Evolutionary conservation across 345 rosid genomes (phyloP).

Genomic region (Ailanthus altissimus): DNA sequence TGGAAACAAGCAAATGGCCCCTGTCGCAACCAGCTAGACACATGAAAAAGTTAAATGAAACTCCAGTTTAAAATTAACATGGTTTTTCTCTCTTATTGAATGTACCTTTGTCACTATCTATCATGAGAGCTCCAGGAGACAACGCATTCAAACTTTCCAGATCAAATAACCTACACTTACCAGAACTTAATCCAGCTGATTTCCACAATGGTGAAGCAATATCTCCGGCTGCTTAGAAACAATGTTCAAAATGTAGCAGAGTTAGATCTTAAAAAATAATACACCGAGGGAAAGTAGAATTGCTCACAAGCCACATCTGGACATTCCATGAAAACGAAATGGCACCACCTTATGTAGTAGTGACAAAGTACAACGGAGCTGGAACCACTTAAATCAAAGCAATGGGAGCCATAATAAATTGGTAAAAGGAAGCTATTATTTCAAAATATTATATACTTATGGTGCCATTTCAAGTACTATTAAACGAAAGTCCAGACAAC

Average conservation of each 20-base stretch:
- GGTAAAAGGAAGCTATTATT: not conserved
- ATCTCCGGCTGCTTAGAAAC: conserved; percentile 34
- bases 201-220: conserved; percentile 62
- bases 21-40: conserved; percentile 74
- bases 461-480: too few relatives aligned
- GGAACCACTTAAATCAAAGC: not conserved
- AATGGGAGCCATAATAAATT: not conserved
- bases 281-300: not conserved
- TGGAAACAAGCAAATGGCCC: conserved; percentile 79
- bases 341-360: not conserved
- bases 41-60: conserved; percentile 13
- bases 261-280: not conserved
- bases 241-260: not conserved
- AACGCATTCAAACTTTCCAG: conserved; percentile 59
- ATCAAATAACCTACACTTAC: conserved; percentile 78
- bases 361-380: not conserved
- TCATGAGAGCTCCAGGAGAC: conserved; percentile 85
- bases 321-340: not conserved
- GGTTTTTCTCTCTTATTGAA: conserved; percentile 7
- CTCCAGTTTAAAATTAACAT: conserved; percentile 7
- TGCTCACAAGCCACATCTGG: not conserved
- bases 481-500: too few relatives aligned
- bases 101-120: conserved; percentile 81
- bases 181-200: conserved; percentile 84
- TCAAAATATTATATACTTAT: not conserved